Evolutionary conservation across 2,329 filamentous ascomycete genomes (phyloP), one percentile per base, ranked within the genome.

Genomic region (Trichoderma cornu-damae): DNA sequence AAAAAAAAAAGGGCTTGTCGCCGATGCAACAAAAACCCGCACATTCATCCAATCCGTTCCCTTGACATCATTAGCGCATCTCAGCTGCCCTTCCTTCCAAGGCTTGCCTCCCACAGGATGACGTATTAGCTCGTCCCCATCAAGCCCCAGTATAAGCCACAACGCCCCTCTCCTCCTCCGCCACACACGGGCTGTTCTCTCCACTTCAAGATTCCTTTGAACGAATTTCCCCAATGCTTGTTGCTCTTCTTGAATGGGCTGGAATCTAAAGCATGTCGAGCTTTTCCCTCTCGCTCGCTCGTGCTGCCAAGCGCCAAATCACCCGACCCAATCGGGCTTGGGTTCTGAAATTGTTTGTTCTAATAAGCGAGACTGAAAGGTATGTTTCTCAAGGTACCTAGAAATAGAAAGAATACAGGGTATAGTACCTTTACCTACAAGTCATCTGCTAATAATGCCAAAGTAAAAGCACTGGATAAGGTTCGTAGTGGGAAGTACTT

Each of bases 121-220:
- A 55, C 51, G 51, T 55, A 30, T 37, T 46, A 28, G 32, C 3
- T 37, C 16, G 22, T 38, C 32, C 42, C 38, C 42, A 11, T 35
- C 22, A 52, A 52, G 32, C 9, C 35, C 50, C 20, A 44, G 32
- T 42, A 47, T 32, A 55, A 55, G 50, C 50, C 50, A 53, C 50
- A 32, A n/a, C 12, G 34, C 48, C 48, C 48, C 48, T 37, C 20
- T 22, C 48, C 48, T 37, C 20, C 34, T 37, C 50, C 50, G 38
- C 50, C 44, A 38, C n/a, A 18, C 22, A 26, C 26, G 28, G 11
- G 8, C 18, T 7, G 7, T 9, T 43, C 37, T 38, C 40, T 47
- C 51, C 51, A 55, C 51, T 30, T 20, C 18, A 3, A 47, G 42
- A 55, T 55, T 47, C 51, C 51, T 35, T 22, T 34, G 40, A 35